phyloP scores from a whole-genome alignment of 306 rosid species.

The Senna tora region DNA sequence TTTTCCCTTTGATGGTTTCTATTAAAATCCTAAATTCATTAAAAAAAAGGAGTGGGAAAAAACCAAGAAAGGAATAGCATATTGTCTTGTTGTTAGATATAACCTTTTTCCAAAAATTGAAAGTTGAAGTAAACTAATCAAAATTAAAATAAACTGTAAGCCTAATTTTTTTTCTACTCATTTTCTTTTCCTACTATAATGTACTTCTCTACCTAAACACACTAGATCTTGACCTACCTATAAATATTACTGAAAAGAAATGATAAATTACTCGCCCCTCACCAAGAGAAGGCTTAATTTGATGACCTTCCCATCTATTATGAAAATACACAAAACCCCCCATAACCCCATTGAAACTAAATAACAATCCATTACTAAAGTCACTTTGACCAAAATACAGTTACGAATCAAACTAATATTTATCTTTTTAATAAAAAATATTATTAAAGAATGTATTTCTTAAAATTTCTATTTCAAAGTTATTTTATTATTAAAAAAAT shows the following conservation, averaged over 20 bases:
- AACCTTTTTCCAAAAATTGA: neutral
- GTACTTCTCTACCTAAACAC: constrained; percentile 16
- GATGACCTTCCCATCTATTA: no score
- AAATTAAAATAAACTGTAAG: neutral
- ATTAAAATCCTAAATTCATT: neutral
- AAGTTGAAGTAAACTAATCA: neutral
- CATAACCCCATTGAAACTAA: neutral
- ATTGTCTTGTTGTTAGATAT: neutral
- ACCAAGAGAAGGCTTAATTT: neutral
- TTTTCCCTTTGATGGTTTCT: neutral
- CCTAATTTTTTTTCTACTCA: no score
- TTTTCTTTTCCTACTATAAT: constrained; percentile 4
- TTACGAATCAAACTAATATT: no score
- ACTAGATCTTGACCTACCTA: neutral
- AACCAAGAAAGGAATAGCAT: neutral
- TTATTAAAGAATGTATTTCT: neutral
- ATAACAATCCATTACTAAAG: no score
- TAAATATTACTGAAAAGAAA: neutral
- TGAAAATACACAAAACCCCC: neutral
- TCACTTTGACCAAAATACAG: neutral
- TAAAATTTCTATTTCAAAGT: neutral
- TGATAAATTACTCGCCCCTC: neutral
- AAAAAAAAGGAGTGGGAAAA: no score
- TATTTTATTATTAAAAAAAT: no score
- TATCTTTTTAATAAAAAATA: no score